A percentile compares a stretch with the other conserved stretches of the same genome.
phyloP scores from a whole-genome alignment of 768 basidiomycete species.

The Trametopsis cervina region DNA sequence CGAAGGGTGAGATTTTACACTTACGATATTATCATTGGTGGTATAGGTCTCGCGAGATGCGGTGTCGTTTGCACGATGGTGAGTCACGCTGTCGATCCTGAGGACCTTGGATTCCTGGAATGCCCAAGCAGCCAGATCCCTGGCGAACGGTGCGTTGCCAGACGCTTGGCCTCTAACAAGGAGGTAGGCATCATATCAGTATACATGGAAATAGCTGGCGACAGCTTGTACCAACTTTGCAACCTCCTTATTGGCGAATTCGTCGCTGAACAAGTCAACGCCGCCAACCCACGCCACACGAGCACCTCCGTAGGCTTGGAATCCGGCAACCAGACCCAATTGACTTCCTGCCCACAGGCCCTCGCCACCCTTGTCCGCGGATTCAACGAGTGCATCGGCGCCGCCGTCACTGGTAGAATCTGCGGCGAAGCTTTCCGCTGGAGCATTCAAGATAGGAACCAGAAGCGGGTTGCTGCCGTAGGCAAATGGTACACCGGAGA shows the following conservation, averaged over 20 bases:
- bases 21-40: conserved; percentile 78
- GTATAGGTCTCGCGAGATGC: conserved; percentile 70
- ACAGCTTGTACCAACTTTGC: conserved; percentile 40
- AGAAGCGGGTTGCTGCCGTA: conserved; percentile 70
- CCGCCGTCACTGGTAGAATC: conserved; percentile 52
- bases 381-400: conserved; percentile 60
- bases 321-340: conserved; percentile 76
- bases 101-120: conserved; percentile 85
- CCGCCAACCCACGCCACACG: conserved; percentile 81
- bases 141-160: conserved; percentile 69
- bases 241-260: conserved; percentile 58
- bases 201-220: not conserved
- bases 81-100: conserved; percentile 67
- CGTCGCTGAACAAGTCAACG: conserved; percentile 72
- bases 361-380: conserved; percentile 69
- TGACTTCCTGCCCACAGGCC: conserved; percentile 78
- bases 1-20: conserved; percentile 15
- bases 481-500: conserved; percentile 63
- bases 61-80: conserved; percentile 63
- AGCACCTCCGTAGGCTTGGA: conserved; percentile 77
- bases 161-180: conserved; percentile 47
- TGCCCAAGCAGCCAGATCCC: conserved; percentile 79
- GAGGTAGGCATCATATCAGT: not conserved
- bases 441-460: conserved; percentile 76
- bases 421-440: conserved; percentile 67